phyloP scores from a whole-genome alignment of 768 basidiomycete species.

The Thelephora ganbajun region DNA sequence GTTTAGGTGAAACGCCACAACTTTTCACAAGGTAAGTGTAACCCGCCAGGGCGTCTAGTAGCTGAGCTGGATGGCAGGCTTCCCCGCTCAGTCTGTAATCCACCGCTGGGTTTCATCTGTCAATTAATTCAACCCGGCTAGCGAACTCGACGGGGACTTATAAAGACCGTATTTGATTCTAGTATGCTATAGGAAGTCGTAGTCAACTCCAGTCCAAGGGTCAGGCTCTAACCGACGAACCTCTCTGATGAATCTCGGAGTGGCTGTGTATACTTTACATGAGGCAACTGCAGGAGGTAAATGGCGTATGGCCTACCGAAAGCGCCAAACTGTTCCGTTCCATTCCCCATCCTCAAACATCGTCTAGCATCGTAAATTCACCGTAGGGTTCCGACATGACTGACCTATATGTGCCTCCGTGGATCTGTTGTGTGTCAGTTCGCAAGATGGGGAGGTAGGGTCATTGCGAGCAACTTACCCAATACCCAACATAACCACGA shows the following conservation, averaged over 20 bases:
- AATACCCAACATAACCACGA: not conserved
- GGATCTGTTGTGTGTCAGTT: not conserved
- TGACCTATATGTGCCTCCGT: not conserved
- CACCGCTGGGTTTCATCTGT: not conserved
- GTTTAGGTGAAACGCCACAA: not conserved
- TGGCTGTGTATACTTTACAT: not conserved
- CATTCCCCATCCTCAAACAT: not conserved
- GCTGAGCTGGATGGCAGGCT: not conserved
- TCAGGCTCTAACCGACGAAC: not conserved
- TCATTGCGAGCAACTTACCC: not conserved
- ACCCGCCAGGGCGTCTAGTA: not conserved
- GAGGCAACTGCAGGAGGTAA: not conserved
- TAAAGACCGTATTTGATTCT: not conserved
- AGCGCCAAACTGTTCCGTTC: not conserved
- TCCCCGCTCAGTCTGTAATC: not conserved
- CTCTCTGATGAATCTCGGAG: not conserved
- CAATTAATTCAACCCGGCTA: not conserved
- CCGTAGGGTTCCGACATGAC: not conserved
- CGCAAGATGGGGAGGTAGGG: too few relatives aligned
- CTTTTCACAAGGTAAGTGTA: not conserved
- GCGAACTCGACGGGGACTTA: not conserved
- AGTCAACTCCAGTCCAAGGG: not conserved
- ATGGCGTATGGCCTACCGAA: not conserved
- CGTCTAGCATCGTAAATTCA: not conserved
- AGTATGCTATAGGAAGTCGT: not conserved